phyloP scores from a whole-genome alignment of 2,329 filamentous ascomycete species.

The Penicillium sp. region DNA sequence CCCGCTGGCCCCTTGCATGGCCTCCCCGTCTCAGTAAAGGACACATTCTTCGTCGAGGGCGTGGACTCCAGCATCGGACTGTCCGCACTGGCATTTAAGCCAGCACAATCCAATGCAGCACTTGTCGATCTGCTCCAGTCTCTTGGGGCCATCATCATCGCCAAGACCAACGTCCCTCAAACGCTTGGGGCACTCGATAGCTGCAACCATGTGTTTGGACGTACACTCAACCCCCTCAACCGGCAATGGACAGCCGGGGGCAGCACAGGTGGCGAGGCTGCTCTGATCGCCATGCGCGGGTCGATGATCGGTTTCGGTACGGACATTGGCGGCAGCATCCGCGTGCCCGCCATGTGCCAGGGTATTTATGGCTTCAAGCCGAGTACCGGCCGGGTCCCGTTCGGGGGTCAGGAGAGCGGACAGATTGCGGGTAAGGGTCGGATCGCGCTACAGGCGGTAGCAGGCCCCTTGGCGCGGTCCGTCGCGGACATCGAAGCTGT shows the following conservation, averaged over 20 bases:
- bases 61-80: conserved; percentile 54
- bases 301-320: conserved; percentile 57
- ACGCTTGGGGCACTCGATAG: conserved; percentile 52
- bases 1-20: conserved; percentile 57
- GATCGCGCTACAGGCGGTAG: conserved; percentile 47
- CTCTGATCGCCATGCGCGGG: conserved; percentile 54
- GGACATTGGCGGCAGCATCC: conserved; percentile 50
- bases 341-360: conserved; percentile 47
- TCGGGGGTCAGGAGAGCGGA: conserved; percentile 48
- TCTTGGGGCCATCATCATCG: conserved; percentile 61
- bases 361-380: conserved; percentile 51
- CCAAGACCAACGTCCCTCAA: conserved; percentile 64
- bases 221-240: conserved; percentile 59
- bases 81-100: conserved; percentile 54
- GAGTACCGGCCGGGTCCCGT: conserved; percentile 45
- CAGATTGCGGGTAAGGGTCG: conserved; percentile 45
- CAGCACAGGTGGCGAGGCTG: conserved; percentile 60
- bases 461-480: conserved; percentile 39
- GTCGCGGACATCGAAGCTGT: conserved; percentile 43
- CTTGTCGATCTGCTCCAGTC: conserved; percentile 54
- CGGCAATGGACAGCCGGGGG: conserved; percentile 57
- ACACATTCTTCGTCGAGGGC: conserved; percentile 45
- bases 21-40: conserved; percentile 52
- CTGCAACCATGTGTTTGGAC: conserved; percentile 57
- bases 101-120: conserved; percentile 51